Conservation (phyloP, 176 grass and related monocot species). For the Carex cristatella region DNA sequence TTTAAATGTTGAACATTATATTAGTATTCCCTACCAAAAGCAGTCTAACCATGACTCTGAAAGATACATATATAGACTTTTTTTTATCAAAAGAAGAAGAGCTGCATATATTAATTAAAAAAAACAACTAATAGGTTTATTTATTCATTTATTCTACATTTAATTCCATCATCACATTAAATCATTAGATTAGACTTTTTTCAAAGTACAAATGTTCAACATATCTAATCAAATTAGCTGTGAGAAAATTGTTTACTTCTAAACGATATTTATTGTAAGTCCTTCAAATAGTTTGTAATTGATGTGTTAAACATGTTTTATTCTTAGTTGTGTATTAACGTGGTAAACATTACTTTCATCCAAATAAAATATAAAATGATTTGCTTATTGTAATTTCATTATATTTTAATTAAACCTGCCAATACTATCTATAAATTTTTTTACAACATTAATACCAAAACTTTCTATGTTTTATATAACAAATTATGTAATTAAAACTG, state of each 20-base stretch:
- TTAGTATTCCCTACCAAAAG: background rate
- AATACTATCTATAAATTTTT: no score
- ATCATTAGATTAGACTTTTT: background rate
- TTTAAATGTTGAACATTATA: background rate
- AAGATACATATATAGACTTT: background rate
- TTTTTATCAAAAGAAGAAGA: background rate
- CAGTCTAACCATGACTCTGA: background rate
- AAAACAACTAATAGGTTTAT: background rate
- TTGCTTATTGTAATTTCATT: no score
- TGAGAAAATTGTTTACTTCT: background rate
- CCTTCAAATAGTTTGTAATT: no score
- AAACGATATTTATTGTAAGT: no score
- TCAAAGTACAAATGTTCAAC: background rate
- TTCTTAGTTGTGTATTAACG: no score
- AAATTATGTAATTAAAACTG: no score
- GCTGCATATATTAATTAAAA: background rate
- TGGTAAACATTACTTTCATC: no score
- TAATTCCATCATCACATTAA: background rate
- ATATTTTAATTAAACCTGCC: no score
- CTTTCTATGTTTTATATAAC: no score
- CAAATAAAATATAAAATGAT: no score
- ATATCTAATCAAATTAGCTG: background rate
- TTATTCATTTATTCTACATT: background rate
- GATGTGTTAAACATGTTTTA: no score
- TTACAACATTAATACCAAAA: no score